These are phyloP conservation scores for Cynara cardunculus DNA, from an alignment of 129 eudicot species.

Conservation along the genomic window DNA sequence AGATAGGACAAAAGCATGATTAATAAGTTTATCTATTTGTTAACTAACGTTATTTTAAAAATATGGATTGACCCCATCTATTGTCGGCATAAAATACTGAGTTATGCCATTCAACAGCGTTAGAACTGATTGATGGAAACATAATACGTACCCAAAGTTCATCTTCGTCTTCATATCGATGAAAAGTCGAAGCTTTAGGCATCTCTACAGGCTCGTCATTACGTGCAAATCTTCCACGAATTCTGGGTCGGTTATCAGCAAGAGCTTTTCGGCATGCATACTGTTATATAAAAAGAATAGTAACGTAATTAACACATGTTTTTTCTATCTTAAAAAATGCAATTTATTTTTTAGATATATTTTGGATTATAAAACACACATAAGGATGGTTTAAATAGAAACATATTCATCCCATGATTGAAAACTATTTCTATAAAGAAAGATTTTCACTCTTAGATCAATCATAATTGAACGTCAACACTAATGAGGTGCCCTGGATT, in stretches of 20 bases:
- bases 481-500: too few species aligned
- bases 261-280: constrained; percentile 92
- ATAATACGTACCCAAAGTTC: constrained; percentile 66
- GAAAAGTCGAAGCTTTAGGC: constrained; percentile 46
- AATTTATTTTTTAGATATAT: too few species aligned
- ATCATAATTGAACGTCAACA: too few species aligned
- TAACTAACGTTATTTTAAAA: neutral
- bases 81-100: neutral
- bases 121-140: neutral
- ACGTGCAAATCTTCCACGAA: constrained; percentile 94
- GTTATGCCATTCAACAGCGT: neutral
- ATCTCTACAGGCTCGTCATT: constrained; percentile 70
- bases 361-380: too few species aligned
- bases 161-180: constrained; percentile 61
- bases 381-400: too few species aligned
- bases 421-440: too few species aligned
- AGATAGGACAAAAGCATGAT: neutral
- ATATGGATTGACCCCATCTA: neutral
- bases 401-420: too few species aligned
- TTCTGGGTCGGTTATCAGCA: constrained; percentile 82
- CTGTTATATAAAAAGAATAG: constrained; percentile 23
- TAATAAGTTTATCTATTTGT: neutral
- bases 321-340: neutral
- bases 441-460: too few species aligned
- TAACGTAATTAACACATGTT: neutral